Evolutionary conservation across 169 alveolate species (phyloP), one percentile per base, ranked within the genome.

Genomic region (Cryptosporidium tyzzeri): DNA sequence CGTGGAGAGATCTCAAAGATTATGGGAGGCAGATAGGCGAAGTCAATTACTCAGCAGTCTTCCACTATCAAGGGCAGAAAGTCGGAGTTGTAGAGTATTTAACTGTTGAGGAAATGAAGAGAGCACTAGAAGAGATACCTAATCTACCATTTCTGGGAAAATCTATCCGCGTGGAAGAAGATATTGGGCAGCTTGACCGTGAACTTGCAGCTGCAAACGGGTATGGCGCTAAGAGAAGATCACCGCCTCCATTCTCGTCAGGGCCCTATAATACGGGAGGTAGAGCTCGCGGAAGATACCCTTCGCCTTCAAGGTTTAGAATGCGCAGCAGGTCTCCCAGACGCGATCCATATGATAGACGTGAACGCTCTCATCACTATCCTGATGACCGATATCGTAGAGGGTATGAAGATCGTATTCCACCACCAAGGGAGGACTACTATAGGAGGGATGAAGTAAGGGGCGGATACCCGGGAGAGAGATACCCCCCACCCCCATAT

Each of bases 1-100:
- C 96, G 53, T 94, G 97, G 97, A 96, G 94, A 58, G 97, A 94
- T 86, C 70, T 94, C 16, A 94, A 94, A 84, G 97, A 94, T 65
- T 94, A 94, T 65, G 97, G 94, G 12, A 91, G 97, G 21, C 96
- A 94, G 73, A 95, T 95, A 3, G 97, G 97, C 1, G 96, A 93
- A 45, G 97, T 94, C 0, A 92, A 86, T 26, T 94, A 94, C 86
- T 95, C 97, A 0, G 92, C 95, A 33, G 92, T 94, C 59, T 80
- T 94, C 55, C 92, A 92, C 1, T 91, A 92, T 61, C 94, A 93
- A 65, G 91, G 91, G 9, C 92, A 91, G 55, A 85, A 94, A 50
- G 94, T 85, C 73, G 97, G 97, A 2, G 92, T 94, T 3, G 93
- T 94, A 33, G 97, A 94, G 70, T 94, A 89, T 86, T 69, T 93